These are phyloP conservation scores for Colletotrichum incanum DNA, from an alignment of 2,329 filamentous ascomycete genomes.

Conservation along the genomic window DNA sequence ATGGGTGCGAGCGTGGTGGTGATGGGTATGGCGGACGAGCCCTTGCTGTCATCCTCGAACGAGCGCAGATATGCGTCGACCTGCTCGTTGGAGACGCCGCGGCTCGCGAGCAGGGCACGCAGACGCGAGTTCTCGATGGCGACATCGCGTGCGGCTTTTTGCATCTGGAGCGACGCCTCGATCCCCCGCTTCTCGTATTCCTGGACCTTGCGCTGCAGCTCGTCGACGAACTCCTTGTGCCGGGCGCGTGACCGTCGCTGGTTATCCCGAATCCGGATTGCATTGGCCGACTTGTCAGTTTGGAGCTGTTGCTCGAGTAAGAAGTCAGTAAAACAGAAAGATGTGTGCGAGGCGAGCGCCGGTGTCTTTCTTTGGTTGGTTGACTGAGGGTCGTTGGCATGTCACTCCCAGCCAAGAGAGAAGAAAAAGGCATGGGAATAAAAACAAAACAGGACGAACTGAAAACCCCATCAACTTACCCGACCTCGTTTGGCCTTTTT, in stretches of 20 bases:
- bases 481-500: slow-evolving; percentile 43
- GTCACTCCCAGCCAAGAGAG: not conserved
- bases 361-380: not conserved
- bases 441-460: not conserved
- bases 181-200: slow-evolving; percentile 65
- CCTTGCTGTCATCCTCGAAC: slow-evolving; percentile 50
- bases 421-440: too few species aligned
- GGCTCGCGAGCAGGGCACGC: slow-evolving; percentile 58
- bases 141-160: slow-evolving; percentile 66
- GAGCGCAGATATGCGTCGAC: slow-evolving; percentile 58
- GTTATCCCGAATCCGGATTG: slow-evolving; percentile 63
- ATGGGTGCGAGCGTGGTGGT: slow-evolving; percentile 27
- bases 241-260: slow-evolving; percentile 69
- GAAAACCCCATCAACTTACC: slow-evolving; percentile 30
- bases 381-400: not conserved
- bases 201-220: slow-evolving; percentile 62
- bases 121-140: slow-evolving; percentile 64
- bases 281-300: slow-evolving; percentile 45
- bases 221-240: slow-evolving; percentile 64
- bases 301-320: slow-evolving; percentile 40
- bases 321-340: slow-evolving; percentile 24
- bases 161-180: slow-evolving; percentile 68
- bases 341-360: not conserved
- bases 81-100: slow-evolving; percentile 57
- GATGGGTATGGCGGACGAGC: slow-evolving; percentile 45